Conservation (phyloP, 2,329 filamentous ascomycete genomes). For the Sporothrix schenckii region DNA sequence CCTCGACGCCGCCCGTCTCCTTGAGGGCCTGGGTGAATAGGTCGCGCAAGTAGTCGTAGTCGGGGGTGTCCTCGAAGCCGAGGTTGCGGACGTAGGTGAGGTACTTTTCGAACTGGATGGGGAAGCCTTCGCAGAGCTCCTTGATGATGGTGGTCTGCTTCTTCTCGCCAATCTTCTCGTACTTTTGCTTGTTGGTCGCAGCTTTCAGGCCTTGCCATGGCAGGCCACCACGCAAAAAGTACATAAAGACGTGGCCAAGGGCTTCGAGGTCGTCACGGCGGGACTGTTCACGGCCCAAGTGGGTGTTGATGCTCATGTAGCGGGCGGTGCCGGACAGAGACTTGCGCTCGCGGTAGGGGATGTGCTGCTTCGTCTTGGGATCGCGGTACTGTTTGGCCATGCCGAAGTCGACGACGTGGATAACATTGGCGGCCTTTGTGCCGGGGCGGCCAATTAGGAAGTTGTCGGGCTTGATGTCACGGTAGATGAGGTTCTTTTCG, state of each 20-base stretch:
- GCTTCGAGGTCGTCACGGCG: constrained; percentile 95
- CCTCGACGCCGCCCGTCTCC: constrained; percentile 90
- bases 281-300: constrained; percentile 93
- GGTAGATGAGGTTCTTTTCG: constrained; percentile 98
- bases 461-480: constrained; percentile 99
- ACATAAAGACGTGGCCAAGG: constrained; percentile 73
- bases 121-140: constrained; percentile 94
- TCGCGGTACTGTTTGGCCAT: constrained; percentile 99
- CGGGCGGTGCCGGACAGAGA: constrained; percentile 93
- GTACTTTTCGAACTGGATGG: constrained; percentile 97
- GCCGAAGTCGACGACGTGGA: constrained; percentile 97
- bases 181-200: constrained; percentile 89
- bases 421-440: constrained; percentile 94
- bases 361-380: constrained; percentile 98
- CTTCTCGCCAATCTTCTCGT: constrained; percentile 99
- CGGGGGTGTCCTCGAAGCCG: constrained; percentile 96
- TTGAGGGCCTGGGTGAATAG: constrained; percentile 95
- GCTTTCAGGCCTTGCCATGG: constrained; percentile 74
- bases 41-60: constrained; percentile 96
- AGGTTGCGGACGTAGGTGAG: constrained; percentile 96
- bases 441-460: constrained; percentile 92
- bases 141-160: constrained; percentile 98
- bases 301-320: constrained; percentile 99
- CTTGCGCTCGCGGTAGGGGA: constrained; percentile 95
- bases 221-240: constrained; percentile 70